Evolutionary conservation across 768 basidiomycete genomes (phyloP).

Genomic region (Sporobolomyces roseus): DNA sequence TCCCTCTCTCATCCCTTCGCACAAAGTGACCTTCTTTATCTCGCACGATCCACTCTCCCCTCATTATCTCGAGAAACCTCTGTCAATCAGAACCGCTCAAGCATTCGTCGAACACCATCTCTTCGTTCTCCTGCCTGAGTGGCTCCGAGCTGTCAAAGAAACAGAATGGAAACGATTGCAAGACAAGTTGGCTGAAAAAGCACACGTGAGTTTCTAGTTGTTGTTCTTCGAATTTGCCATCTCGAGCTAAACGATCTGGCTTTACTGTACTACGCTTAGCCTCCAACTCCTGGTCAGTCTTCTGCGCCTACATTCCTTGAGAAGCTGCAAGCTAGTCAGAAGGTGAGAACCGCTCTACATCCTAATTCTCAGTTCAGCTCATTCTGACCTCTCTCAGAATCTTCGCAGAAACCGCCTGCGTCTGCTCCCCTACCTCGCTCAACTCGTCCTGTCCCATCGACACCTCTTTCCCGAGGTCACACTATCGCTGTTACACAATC

Average conservation of each 20-base stretch:
- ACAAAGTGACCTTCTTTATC: slow-evolving; percentile 25
- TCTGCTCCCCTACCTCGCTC: not conserved
- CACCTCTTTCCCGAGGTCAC: not conserved
- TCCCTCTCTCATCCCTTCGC: slow-evolving; percentile 26
- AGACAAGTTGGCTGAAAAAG: not conserved
- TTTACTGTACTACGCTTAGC: not conserved
- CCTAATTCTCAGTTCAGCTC: not conserved
- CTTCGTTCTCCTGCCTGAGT: slow-evolving; percentile 22
- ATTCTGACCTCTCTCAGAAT: not conserved
- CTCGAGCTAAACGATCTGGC: not conserved
- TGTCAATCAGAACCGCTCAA: slow-evolving; percentile 18
- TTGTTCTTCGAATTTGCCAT: not conserved
- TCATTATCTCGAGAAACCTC: not conserved
- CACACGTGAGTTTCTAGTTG: not conserved
- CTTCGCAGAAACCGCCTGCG: not conserved
- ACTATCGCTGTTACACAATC: no score
- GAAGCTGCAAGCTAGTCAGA: slow-evolving; percentile 16
- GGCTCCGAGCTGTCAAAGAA: slow-evolving; percentile 22
- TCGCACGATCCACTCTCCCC: slow-evolving; percentile 26
- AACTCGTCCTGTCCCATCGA: not conserved
- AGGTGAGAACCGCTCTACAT: not conserved
- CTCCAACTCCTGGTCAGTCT: not conserved
- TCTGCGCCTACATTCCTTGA: slow-evolving; percentile 13
- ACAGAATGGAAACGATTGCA: slow-evolving; percentile 13
- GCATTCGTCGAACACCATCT: slow-evolving; percentile 37